phyloP scores from a whole-genome alignment of 2,329 filamentous ascomycete genomes.

The Triangularia setosa region DNA sequence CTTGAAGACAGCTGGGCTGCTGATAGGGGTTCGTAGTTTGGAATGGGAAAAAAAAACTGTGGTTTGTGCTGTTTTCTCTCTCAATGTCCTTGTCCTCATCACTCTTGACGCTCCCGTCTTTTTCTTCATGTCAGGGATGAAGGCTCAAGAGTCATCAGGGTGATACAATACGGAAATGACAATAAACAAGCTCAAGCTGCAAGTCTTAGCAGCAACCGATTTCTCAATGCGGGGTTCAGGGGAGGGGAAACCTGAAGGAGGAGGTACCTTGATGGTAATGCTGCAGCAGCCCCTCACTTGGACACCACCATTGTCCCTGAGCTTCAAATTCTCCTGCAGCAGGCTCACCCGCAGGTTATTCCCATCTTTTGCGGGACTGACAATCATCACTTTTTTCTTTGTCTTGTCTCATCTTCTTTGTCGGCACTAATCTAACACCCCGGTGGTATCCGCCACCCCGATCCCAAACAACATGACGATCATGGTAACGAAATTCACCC shows the following conservation, averaged over 20 bases:
- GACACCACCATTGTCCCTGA: not conserved
- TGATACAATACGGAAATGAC: not conserved
- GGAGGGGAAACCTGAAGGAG: no score
- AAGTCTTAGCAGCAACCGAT: not conserved
- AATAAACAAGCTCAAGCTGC: not conserved
- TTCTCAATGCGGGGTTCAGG: not conserved
- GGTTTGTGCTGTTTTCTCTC: no score
- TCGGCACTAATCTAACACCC: conserved; percentile 47
- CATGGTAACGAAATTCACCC: conserved; percentile 67
- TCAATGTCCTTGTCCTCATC: not conserved
- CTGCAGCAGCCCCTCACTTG: not conserved
- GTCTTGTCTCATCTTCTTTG: conserved; percentile 49
- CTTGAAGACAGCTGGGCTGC: not conserved
- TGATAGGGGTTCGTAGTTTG: no score
- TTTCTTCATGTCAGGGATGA: not conserved
- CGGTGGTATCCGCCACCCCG: not conserved
- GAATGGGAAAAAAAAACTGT: no score
- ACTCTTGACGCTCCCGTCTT: not conserved
- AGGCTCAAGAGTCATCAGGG: not conserved
- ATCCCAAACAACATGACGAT: conserved; percentile 60
- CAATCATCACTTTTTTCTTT: conserved; percentile 31
- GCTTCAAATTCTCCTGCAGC: not conserved
- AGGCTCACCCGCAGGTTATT: not conserved
- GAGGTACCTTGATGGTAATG: not conserved
- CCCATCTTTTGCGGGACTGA: not conserved